These are phyloP conservation scores for Aspergillus biplanus DNA, from an alignment of 495 filamentous ascomycete species.

Conservation along the genomic window DNA sequence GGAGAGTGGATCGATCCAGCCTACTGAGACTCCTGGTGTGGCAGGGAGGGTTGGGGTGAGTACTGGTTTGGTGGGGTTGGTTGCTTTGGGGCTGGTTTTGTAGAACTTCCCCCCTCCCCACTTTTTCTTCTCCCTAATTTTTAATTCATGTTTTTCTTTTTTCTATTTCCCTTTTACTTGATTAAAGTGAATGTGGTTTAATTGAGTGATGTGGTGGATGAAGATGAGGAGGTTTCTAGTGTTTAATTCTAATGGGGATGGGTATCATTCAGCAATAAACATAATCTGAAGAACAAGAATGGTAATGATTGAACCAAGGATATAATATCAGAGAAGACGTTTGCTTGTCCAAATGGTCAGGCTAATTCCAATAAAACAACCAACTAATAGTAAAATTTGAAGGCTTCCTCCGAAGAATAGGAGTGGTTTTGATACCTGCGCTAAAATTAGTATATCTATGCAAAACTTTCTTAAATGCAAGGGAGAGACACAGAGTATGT, in stretches of 20 bases:
- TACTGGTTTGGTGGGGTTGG: slow-evolving; percentile 3
- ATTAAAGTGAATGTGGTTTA: neutral
- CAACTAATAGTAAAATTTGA: neutral
- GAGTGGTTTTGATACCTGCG: neutral
- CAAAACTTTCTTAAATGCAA: neutral
- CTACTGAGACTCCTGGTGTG: neutral
- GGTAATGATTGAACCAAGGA: too few species aligned
- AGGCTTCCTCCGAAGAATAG: neutral
- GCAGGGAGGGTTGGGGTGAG: neutral
- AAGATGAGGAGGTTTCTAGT: too few species aligned
- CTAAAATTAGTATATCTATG: neutral
- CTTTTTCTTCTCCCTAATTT: neutral
- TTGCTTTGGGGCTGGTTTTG: slow-evolving; percentile 5
- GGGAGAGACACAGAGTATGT: neutral
- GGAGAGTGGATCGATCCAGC: neutral
- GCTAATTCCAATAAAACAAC: neutral
- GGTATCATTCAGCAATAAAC: too few species aligned
- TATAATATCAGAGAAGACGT: too few species aligned
- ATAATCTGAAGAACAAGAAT: too few species aligned
- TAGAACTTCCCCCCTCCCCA: neutral
- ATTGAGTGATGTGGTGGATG: neutral
- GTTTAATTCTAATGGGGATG: too few species aligned
- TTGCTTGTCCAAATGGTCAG: too few species aligned
- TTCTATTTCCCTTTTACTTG: neutral
- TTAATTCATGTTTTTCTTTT: neutral